A percentile compares a stretch with the other conserved stretches of the same genome.
phyloP scores from a whole-genome alignment of 768 basidiomycete species.

The Lyophyllum semitale region DNA sequence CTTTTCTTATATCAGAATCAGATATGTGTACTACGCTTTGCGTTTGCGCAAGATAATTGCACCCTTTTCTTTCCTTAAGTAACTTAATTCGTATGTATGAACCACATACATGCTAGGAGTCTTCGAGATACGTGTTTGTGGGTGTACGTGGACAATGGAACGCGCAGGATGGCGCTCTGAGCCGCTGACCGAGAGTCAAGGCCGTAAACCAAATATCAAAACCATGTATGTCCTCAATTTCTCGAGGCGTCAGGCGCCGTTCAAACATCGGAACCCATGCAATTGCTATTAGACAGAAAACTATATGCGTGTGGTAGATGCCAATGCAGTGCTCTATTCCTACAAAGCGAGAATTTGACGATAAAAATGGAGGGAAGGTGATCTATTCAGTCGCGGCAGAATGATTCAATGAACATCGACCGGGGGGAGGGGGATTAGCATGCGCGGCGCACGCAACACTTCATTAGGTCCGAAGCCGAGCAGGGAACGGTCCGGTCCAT shows the following conservation, averaged over 20 bases:
- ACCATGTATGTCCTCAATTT: too few species aligned
- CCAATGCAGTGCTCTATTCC: slow-evolving; percentile 5
- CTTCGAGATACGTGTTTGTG: neutral
- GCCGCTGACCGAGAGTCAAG: too few species aligned
- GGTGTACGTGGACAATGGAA: neutral
- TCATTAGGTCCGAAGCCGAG: neutral
- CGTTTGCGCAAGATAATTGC: neutral
- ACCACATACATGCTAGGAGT: neutral
- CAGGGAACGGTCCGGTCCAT: slow-evolving; percentile 16
- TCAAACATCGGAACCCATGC: neutral
- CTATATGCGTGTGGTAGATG: slow-evolving; percentile 9
- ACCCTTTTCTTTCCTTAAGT: neutral
- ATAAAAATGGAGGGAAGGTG: neutral
- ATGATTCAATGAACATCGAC: slow-evolving; percentile 22
- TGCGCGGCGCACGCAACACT: neutral
- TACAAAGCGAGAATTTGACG: neutral
- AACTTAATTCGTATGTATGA: neutral
- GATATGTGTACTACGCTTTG: neutral
- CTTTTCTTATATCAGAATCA: neutral
- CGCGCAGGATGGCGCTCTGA: too few species aligned
- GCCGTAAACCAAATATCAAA: too few species aligned
- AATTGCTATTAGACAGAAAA: neutral
- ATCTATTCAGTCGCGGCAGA: neutral
- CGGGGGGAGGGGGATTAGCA: neutral
- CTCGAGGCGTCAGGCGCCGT: too few species aligned